A percentile compares a stretch with the other conserved stretches of the same genome.
Conservation (phyloP, 1,284 basidiomycete genomes). For the Ganoderma multipileum region DNA sequence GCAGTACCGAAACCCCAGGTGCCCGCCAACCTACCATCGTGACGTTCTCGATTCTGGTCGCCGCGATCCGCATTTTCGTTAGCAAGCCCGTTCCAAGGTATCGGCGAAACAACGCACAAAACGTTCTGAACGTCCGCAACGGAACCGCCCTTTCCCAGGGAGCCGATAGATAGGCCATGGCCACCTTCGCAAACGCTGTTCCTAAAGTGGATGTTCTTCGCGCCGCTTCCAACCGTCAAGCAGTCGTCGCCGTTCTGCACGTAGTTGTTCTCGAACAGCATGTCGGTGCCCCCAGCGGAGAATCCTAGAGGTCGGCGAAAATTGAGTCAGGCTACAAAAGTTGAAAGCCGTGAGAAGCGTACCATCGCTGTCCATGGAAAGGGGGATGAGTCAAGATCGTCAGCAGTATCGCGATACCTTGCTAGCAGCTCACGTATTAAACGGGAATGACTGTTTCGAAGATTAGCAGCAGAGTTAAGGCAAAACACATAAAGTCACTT, state of each 20-base stretch:
- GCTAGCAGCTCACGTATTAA: slow-evolving; percentile 58
- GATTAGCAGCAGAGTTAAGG: slow-evolving; percentile 45
- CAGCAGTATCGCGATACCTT: not conserved
- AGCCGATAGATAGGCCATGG: slow-evolving; percentile 68
- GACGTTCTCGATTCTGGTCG: slow-evolving; percentile 58
- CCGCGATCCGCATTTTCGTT: not conserved
- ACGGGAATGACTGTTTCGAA: slow-evolving; percentile 57
- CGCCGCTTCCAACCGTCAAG: slow-evolving; percentile 61
- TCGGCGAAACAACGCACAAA: slow-evolving; percentile 45
- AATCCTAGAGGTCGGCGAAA: slow-evolving; percentile 48
- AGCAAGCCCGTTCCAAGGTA: not conserved
- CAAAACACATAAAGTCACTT: not conserved
- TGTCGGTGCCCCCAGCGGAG: slow-evolving; percentile 60
- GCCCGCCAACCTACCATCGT: slow-evolving; percentile 48
- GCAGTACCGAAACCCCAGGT: not conserved
- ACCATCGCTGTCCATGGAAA: slow-evolving; percentile 30
- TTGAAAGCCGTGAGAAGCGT: not conserved
- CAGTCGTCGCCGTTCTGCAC: slow-evolving; percentile 70
- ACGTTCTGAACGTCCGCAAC: slow-evolving; percentile 63
- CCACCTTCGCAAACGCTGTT: slow-evolving; percentile 62
- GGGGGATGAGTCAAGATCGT: not conserved
- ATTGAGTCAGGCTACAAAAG: not conserved
- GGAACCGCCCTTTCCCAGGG: slow-evolving; percentile 56
- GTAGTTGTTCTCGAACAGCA: slow-evolving; percentile 64
- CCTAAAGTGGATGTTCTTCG: slow-evolving; percentile 62